Base-by-base conservation (phyloP, 345 rosid species). In the Erodium maritimum region DNA sequence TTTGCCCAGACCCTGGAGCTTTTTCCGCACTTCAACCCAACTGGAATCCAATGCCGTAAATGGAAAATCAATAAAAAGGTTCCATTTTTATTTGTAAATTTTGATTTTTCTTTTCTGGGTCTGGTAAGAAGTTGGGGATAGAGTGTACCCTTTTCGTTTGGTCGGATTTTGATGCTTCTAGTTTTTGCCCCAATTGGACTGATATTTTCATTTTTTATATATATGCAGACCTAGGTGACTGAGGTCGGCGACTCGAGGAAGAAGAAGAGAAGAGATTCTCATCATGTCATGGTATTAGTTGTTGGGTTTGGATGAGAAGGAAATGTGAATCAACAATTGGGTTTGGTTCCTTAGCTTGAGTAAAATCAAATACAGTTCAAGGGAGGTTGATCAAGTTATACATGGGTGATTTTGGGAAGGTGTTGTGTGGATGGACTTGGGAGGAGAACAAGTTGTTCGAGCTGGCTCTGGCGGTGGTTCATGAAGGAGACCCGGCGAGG, bases 391-490 rank as follows among this genome's bases (percentile, higher is more conserved):
- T 50, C 10, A 25, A 25, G 3, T 37, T 37, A 12, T 12, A 37
- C 13, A 78, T 80, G 84, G 83, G 65, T 23, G 71, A 63, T 37
- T 57, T 70, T 51, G 67, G 67, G 1, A 58, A 58, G 55, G 65
- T 67, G 55, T 61, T 66, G 52, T 68, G 73, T 63, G 84, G 79
- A 23, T 85, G 88, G 88, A 81, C 82, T 70, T 84, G 88, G 91
- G 86, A 82, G 65, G 91, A 85, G 71, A 85, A 85, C 83, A 82
- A 85, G 79, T 54, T 61, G 67, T 84, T 84, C 58, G 91, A 84
- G 77, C 58, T 81, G 66, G 87, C 87, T 61, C 66, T 84, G 58
- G 87, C 91, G 0, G 69, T 79, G 64, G 91, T 84, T 14, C 80
- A 79, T 65, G 87, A 84, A 56, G 55, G 59, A 57, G 66, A 79